A percentile compares a stretch with the other conserved stretches of the same genome.
Evolutionary conservation across 306 rosid species (phyloP).

Genomic region (Pachyrhizus erosus): DNA sequence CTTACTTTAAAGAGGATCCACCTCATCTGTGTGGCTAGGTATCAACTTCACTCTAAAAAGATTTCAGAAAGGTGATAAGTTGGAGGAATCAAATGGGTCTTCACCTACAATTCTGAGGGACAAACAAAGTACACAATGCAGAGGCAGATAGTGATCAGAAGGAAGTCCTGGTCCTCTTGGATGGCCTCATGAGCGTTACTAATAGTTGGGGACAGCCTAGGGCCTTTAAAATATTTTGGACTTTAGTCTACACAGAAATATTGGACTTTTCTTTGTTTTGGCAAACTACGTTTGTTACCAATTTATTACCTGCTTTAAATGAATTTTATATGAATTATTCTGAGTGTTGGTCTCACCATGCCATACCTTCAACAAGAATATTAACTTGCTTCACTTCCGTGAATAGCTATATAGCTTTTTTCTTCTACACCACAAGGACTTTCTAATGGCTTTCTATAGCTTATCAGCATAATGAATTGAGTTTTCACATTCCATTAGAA

Average conservation of each 20-base stretch:
- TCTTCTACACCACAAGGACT: neutral
- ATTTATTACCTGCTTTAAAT: slow-evolving; percentile 51
- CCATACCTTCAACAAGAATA: slow-evolving; percentile 30
- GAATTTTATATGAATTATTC: slow-evolving; percentile 48
- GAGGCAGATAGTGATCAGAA: slow-evolving; percentile 67
- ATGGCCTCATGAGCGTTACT: slow-evolving; percentile 56
- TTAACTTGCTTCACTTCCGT: slow-evolving; percentile 32
- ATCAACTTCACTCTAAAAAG: slow-evolving; percentile 43
- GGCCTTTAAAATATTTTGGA: slow-evolving; percentile 62
- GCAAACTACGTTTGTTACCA: slow-evolving; percentile 62
- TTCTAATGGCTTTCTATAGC: slow-evolving; percentile 5
- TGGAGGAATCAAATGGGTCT: slow-evolving; percentile 62
- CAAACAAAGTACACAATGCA: slow-evolving; percentile 56
- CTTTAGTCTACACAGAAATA: slow-evolving; percentile 42
- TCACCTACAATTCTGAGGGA: slow-evolving; percentile 55
- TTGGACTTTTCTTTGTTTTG: slow-evolving; percentile 64
- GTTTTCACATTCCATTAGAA: slow-evolving; percentile 10
- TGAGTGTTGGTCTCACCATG: slow-evolving; percentile 43
- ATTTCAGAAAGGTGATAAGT: slow-evolving; percentile 50
- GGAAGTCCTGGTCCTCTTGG: slow-evolving; percentile 53
- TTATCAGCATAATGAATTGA: slow-evolving; percentile 14
- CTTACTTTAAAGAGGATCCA: slow-evolving; percentile 44
- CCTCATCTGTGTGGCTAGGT: slow-evolving; percentile 45
- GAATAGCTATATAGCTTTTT: slow-evolving; percentile 15
- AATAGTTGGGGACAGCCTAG: slow-evolving; percentile 82